Evolutionary conservation across 305 asterid genomes (phyloP).

Genomic region (Solanum hybrid): DNA sequence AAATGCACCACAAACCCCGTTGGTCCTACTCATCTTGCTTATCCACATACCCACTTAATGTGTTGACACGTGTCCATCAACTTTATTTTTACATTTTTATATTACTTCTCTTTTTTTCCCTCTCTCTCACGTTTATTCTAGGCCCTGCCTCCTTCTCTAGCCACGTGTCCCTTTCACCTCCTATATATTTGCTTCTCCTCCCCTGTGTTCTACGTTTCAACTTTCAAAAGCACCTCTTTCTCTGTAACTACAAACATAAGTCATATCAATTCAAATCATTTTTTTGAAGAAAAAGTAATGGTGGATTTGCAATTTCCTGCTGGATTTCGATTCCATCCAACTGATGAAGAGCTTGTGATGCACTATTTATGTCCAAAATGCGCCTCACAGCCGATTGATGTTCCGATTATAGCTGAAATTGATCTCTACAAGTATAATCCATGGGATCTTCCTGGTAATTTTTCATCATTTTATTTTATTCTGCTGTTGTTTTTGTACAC

Average conservation of each 20-base stretch:
- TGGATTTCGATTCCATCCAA: slow-evolving; percentile 27
- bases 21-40: not conserved
- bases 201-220: not conserved
- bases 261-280: not conserved
- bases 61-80: not conserved
- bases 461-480: not conserved
- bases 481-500: not conserved
- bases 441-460: slow-evolving; percentile 30
- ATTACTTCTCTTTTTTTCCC: not conserved
- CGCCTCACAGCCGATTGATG: not conserved
- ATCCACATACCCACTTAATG: not conserved
- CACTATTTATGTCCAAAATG: slow-evolving; percentile 16
- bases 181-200: not conserved
- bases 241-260: not conserved
- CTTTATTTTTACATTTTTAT: not conserved
- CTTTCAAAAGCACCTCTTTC: not conserved
- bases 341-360: slow-evolving; percentile 25
- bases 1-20: no score
- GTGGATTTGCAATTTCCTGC: slow-evolving; percentile 10
- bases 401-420: slow-evolving; percentile 26
- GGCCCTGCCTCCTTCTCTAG: not conserved
- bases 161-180: not conserved
- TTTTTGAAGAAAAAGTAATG: not conserved
- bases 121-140: not conserved
- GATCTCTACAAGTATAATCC: slow-evolving; percentile 27